Conservation (phyloP, 352 stramenopile species). For the Globisporangium irregulare region DNA sequence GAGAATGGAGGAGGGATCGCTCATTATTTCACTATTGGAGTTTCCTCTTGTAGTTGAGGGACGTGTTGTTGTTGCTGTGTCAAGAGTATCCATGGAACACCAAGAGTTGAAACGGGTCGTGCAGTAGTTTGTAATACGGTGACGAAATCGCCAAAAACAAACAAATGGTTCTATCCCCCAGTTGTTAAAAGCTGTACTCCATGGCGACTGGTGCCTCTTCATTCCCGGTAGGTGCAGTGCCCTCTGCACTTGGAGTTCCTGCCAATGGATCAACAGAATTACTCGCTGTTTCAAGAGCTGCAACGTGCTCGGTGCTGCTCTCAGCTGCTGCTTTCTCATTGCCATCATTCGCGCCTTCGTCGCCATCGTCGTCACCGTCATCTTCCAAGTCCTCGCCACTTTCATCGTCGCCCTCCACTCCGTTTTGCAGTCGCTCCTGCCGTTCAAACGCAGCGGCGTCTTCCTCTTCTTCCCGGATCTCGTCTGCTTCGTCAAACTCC, state of each 20-base stretch:
- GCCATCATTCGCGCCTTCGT: slow-evolving; percentile 17
- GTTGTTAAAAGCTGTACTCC: slow-evolving; percentile 11
- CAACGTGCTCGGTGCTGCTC: neutral
- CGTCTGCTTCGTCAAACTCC: slow-evolving; percentile 29
- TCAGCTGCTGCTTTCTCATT: slow-evolving; percentile 14
- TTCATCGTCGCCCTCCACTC: slow-evolving; percentile 1
- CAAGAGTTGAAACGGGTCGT: too few relatives aligned
- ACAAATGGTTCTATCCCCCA: too few relatives aligned
- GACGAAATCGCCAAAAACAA: neutral
- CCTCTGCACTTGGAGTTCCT: neutral
- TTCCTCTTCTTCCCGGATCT: slow-evolving; percentile 19
- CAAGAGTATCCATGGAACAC: too few relatives aligned
- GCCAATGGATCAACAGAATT: neutral
- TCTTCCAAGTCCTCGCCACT: slow-evolving; percentile 24
- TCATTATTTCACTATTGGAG: too few relatives aligned
- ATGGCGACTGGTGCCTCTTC: slow-evolving; percentile 3
- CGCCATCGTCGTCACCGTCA: slow-evolving; percentile 22
- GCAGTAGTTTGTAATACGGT: too few relatives aligned
- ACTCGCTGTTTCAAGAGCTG: neutral
- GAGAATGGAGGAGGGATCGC: too few relatives aligned
- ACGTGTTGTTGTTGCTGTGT: too few relatives aligned
- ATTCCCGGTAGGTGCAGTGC: neutral
- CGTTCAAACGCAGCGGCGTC: slow-evolving; percentile 11
- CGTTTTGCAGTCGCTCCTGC: slow-evolving; percentile 12
- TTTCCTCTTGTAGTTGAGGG: too few relatives aligned